phyloP scores from a whole-genome alignment of 179 eudicot species.

The Vitellaria paradoxa region DNA sequence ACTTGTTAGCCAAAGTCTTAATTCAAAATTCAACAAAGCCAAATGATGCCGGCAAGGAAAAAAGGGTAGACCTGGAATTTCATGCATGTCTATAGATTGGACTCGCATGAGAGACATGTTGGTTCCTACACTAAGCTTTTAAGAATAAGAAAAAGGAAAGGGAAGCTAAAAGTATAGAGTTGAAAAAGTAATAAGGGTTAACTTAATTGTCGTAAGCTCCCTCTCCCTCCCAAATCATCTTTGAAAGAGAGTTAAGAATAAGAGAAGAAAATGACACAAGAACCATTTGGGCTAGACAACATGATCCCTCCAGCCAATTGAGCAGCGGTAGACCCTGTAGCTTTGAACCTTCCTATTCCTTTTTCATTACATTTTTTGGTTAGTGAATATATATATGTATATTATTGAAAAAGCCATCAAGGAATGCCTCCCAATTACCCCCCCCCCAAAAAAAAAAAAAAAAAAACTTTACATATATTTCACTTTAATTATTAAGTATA shows the following conservation, averaged over 20 bases:
- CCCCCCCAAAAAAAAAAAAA: no score
- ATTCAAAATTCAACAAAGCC: no score
- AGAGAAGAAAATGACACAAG: neutral
- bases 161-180: neutral
- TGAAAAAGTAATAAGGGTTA: neutral
- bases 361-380: no score
- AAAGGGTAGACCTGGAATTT: no score
- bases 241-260: no score
- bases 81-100: neutral
- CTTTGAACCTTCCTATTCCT: neutral
- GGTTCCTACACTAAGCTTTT: neutral
- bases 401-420: no score
- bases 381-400: no score
- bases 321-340: neutral
- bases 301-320: neutral
- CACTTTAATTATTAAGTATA: neutral
- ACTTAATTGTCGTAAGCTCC: neutral
- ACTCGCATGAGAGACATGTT: neutral
- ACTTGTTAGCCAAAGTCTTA: no score
- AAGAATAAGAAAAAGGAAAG: neutral
- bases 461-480: neutral
- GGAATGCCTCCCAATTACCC: no score
- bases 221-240: neutral
- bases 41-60: no score
- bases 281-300: no score